Evolutionary conservation across 345 rosid species (phyloP).

Genomic region (Populus ilicifolia): DNA sequence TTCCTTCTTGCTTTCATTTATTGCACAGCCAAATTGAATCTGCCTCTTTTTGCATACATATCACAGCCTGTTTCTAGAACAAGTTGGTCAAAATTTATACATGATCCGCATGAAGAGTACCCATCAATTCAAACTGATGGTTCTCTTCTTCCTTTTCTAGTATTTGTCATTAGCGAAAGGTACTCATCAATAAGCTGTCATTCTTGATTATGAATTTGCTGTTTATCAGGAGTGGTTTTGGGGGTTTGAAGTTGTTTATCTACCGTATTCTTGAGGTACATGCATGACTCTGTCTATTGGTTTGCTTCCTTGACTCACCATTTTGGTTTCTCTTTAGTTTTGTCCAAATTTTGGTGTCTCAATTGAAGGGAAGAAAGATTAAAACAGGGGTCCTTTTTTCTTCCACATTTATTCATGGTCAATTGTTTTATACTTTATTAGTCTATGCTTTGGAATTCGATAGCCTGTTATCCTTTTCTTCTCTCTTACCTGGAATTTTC

Average conservation of each 20-base stretch:
- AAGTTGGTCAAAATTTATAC: slow-evolving; percentile 5
- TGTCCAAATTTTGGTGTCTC: background rate
- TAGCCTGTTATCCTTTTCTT: background rate
- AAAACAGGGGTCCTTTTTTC: background rate
- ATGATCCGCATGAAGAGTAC: slow-evolving; percentile 7
- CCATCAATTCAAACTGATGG: background rate
- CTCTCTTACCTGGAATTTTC: background rate
- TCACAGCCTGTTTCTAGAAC: background rate
- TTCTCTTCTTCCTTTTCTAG: slow-evolving; percentile 4
- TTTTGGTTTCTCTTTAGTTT: background rate
- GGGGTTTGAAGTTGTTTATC: background rate
- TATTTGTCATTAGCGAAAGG: background rate
- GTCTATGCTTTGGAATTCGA: background rate
- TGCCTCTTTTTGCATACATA: background rate
- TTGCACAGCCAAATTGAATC: slow-evolving; percentile 3
- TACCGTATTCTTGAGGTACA: background rate
- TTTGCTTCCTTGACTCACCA: background rate
- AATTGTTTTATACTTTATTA: background rate
- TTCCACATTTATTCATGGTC: background rate
- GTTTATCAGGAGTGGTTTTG: background rate
- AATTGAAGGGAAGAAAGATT: background rate
- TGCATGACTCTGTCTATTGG: background rate
- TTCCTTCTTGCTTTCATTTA: background rate
- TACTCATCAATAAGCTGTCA: slow-evolving; percentile 1
- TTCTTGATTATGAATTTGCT: background rate